phyloP scores from a whole-genome alignment of 345 rosid species.

The Citrus cavaleriei region DNA sequence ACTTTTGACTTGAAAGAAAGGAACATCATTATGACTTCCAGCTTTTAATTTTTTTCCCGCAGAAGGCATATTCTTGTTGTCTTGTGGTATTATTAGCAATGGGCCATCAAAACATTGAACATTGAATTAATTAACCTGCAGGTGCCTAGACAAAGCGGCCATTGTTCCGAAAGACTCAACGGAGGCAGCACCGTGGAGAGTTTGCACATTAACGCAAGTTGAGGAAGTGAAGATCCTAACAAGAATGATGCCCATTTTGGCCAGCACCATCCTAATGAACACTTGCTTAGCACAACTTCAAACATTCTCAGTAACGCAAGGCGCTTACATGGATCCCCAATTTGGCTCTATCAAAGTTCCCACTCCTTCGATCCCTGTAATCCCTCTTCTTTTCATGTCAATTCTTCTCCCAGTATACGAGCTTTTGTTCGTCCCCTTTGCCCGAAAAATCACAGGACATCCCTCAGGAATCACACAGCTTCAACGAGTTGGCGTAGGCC shows the following conservation, averaged over 20 bases:
- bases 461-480: constrained; percentile 44
- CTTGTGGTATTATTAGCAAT: too few species aligned
- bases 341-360: constrained; percentile 36
- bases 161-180: constrained; percentile 15
- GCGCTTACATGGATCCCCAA: constrained; percentile 26
- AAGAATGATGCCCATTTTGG: constrained; percentile 42
- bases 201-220: constrained; percentile 50
- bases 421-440: constrained; percentile 31
- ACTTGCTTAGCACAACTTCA: constrained; percentile 45
- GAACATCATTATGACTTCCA: background rate
- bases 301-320: constrained; percentile 40
- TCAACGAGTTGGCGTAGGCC: constrained; percentile 40
- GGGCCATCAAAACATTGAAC: too few species aligned
- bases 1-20: background rate
- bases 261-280: constrained; percentile 39
- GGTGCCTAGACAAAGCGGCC: constrained; percentile 46
- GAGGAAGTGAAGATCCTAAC: constrained; percentile 45
- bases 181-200: constrained; percentile 15
- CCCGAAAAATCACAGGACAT: constrained; percentile 30
- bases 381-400: constrained; percentile 34
- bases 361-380: constrained; percentile 34
- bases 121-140: background rate
- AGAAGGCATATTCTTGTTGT: too few species aligned
- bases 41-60: background rate
- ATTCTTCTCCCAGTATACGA: constrained; percentile 40